Evolutionary conservation across 2,329 filamentous ascomycete species (phyloP), one percentile per base, ranked within the genome.

Genomic region (Sphaerulina vaccinii): DNA sequence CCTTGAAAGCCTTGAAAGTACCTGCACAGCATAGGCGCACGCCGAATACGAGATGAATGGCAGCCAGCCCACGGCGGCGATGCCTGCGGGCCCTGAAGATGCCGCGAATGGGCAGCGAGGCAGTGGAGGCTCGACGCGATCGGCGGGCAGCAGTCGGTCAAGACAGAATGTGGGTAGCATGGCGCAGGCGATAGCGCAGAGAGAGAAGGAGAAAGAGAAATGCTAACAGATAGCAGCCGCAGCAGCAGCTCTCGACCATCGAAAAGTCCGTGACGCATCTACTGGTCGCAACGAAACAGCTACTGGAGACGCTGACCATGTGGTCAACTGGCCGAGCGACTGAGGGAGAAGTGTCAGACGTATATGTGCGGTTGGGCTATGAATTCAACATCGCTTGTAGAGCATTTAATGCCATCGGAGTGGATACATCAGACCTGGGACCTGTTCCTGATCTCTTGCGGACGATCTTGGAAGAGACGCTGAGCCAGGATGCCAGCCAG

Each of bases 351-450:
- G 93, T 99, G 54, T 97, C 93, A 10, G 93, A 99, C 70, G 93
- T 99, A 63, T 99, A 99, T 69, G 93, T 99, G 55, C 87, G 93
- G 55, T 77, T 99, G 56, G 93, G 93, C 40, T 99, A 99, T 73
- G 93, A 99, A 73, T 99, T 99, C 79, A 99, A 99, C 73, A 93
- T 99, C 76, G 93, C 93, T 22, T 97, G 92, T 71, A 87, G 93
- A 50, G 92, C 93, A 56, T 99, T 99, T 73, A 90, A 89, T 65
- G 90, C 91, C 52, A 99, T 99, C 66, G 93, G 95, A 56, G 93
- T 99, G 57, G 93, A 99, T 65, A 96, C 91, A 1, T 83, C 84
- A 21, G 93, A 99, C 70, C 79, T 99, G 10, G 93, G 93, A 51
- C 96, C 96, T 62, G 93, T 99, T 2, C 93, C 93, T 5, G 93